phyloP scores from a whole-genome alignment of 768 basidiomycete genomes.

The Boletus eberwhitei region DNA sequence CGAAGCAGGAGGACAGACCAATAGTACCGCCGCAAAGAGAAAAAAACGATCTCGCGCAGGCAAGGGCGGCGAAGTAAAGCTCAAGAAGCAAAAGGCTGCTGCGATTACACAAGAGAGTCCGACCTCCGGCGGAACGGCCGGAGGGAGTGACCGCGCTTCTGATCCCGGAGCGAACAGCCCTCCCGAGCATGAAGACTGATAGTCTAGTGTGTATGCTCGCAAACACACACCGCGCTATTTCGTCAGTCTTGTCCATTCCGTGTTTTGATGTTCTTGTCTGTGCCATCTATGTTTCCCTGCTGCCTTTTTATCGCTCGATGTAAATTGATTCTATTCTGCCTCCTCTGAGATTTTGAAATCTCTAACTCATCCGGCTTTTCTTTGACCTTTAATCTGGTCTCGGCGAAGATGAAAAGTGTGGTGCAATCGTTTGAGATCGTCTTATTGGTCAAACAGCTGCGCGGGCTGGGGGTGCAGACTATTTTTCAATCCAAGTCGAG shows the following conservation, averaged over 20 bases:
- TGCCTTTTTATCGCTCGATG: slow-evolving; percentile 8
- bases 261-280: slow-evolving; percentile 13
- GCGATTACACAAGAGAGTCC: slow-evolving; percentile 13
- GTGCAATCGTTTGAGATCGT: slow-evolving; percentile 20
- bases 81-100: slow-evolving; percentile 32
- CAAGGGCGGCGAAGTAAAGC: slow-evolving; percentile 30
- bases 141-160: slow-evolving; percentile 27
- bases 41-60: slow-evolving; percentile 30
- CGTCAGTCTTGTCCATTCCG: slow-evolving; percentile 2
- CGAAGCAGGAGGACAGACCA: slow-evolving; percentile 15
- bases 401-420: slow-evolving; percentile 11
- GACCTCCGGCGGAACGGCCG: slow-evolving; percentile 23
- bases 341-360: slow-evolving; percentile 21
- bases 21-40: slow-evolving; percentile 17
- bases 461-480: slow-evolving; percentile 19
- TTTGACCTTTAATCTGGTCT: slow-evolving; percentile 34
- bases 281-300: slow-evolving; percentile 5
- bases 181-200: slow-evolving; percentile 24
- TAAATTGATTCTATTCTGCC: slow-evolving; percentile 27
- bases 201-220: background rate
- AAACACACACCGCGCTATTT: background rate
- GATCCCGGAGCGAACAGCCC: slow-evolving; percentile 25
- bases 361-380: slow-evolving; percentile 19
- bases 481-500: slow-evolving; percentile 18
- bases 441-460: slow-evolving; percentile 32